Percentiles rank a stretch among this genome's conserved stretches.
Evolutionary conservation across 164 flowering plant species (phyloP).

Genomic region (Cinnamomum micranthum): DNA sequence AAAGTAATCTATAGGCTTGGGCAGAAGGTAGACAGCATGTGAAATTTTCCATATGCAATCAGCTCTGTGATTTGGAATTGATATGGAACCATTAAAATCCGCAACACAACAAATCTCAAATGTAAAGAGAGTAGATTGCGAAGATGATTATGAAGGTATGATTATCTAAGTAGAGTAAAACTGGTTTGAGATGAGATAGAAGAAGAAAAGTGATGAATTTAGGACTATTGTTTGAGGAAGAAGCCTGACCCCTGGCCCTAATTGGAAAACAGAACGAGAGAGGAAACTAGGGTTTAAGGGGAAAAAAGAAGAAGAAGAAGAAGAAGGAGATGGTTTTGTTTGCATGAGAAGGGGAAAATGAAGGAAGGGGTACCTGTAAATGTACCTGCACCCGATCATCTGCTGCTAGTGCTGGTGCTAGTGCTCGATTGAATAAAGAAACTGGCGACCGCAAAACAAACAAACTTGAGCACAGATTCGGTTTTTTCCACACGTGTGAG

Average conservation of each 20-base stretch:
- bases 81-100: background rate
- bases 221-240: too few species aligned
- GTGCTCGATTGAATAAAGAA: too few species aligned
- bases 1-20: conserved; percentile 12
- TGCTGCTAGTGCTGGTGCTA: background rate
- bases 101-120: background rate
- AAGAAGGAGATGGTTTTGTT: background rate
- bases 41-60: conserved; percentile 12
- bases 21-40: conserved; percentile 5
- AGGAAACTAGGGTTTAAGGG: background rate
- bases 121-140: background rate
- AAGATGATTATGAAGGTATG: too few species aligned
- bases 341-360: background rate
- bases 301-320: background rate
- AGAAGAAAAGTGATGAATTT: too few species aligned
- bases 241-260: background rate
- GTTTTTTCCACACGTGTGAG: too few species aligned
- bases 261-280: background rate
- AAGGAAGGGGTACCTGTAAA: background rate
- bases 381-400: background rate
- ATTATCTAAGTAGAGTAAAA: too few species aligned
- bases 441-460: too few species aligned
- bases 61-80: conserved; percentile 9
- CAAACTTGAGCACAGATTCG: too few species aligned
- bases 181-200: too few species aligned